These are phyloP conservation scores for Naematelia aurantialba DNA, from an alignment of 768 basidiomycete species.

Conservation along the genomic window DNA sequence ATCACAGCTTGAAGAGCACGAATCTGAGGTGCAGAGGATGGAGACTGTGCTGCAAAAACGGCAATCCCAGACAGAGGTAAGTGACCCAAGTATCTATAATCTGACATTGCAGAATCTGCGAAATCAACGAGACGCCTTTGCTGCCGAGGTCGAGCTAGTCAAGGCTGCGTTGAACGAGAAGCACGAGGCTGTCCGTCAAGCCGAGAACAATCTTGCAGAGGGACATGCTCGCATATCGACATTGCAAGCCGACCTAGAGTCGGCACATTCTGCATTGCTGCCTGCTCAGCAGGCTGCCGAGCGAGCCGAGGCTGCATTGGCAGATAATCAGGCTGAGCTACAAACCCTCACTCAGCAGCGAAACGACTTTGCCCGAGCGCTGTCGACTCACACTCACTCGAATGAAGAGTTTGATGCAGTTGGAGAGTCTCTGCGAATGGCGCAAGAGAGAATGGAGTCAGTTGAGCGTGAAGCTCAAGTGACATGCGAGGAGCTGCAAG, in stretches of 20 bases:
- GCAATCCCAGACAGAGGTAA: not conserved
- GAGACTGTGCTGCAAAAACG: not conserved
- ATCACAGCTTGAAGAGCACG: slow-evolving; percentile 12
- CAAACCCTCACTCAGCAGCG: not conserved
- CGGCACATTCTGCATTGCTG: not conserved
- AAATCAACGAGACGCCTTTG: not conserved
- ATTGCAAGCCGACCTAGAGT: slow-evolving; percentile 3
- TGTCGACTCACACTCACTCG: not conserved
- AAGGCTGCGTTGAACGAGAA: slow-evolving; percentile 1
- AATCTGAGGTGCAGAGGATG: not conserved
- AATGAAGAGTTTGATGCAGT: not conserved
- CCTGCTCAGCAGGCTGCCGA: not conserved
- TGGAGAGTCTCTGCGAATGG: not conserved
- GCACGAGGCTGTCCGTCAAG: not conserved
- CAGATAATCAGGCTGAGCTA: not conserved
- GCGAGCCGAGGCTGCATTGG: not conserved
- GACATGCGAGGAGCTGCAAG: not conserved
- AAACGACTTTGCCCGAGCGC: not conserved
- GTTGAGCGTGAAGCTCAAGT: not conserved
- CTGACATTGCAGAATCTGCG: too few species aligned
- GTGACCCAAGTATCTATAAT: not conserved
- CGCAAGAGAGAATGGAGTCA: not conserved
- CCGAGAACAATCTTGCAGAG: not conserved
- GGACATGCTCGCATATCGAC: not conserved
- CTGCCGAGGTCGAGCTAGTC: not conserved